Evolutionary conservation across 2,329 filamentous ascomycete species (phyloP), one percentile per base, ranked within the genome.

Genomic region (Aspergillus brasiliensis): DNA sequence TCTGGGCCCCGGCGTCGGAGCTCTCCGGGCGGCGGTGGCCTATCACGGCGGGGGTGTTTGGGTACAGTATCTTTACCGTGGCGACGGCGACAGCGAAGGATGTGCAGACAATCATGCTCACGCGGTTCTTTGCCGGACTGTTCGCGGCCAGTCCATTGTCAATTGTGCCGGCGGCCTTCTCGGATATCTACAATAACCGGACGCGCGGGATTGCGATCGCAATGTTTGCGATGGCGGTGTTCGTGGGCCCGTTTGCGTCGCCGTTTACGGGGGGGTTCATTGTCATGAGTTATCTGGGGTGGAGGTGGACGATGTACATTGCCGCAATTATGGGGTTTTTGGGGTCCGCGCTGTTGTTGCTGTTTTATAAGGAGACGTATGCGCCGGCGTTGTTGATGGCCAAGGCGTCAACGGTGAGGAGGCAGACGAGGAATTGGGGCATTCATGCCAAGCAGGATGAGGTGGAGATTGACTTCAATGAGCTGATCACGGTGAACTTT

Each of bases 1-100:
- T 89, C 1, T 88, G 85, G 84, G 86, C 84, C 3, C 86, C 87
- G 0, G 70, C 88, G 19, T 84, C 81, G 56, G 87, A 89, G 68
- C 77, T 87, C 8, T 85, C 81, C 51, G 85, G 85, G 0, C 75
- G 84, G 71, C 86, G 78, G 76, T 59, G 81, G 84, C 49, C 84
- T 74, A 68, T 81, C 68, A 34, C 79, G 2, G 73, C 77, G 6
- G 76, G 78, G 1, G 69, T 82, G 40, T 70, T 79, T 31, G 70
- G 75, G 0, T 74, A 79, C 17, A 77, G 70, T 0, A 62, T 82
- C 2, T 82, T 82, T 65, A 78, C 77, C 2, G 76, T 82, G 44
- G 79, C 72, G 2, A 75, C 76, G 0, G 81, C 80, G 1, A 75
- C 69, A 11, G 74, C 71, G 51, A 75, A 76, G 57, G 78, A 77